phyloP scores from a whole-genome alignment of 371 early-diverging fungal genomes.

The Lichtheimia ornata region DNA sequence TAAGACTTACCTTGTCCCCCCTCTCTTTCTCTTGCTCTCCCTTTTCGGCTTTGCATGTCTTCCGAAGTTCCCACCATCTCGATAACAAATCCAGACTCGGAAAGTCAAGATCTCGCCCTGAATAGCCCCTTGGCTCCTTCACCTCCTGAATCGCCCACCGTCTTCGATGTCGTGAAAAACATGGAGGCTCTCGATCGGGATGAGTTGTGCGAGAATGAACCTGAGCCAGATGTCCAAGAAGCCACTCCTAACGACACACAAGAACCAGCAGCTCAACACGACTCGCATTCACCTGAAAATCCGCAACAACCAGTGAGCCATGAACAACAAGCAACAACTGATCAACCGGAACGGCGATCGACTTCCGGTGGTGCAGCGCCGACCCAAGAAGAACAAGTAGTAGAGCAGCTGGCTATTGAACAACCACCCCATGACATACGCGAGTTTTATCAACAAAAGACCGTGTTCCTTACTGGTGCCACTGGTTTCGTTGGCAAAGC shows the following conservation, averaged over 20 bases:
- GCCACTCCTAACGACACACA: too few species aligned
- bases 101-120: constrained; percentile 33
- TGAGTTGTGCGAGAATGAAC: constrained; percentile 12
- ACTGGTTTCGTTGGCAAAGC: constrained; percentile 70
- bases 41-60: neutral
- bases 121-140: constrained; percentile 24
- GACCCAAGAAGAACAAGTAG: neutral
- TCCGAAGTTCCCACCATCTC: constrained; percentile 49
- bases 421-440: constrained; percentile 10
- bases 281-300: neutral
- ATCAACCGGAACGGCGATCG: constrained; percentile 1
- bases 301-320: constrained; percentile 3
- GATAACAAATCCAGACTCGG: constrained; percentile 46
- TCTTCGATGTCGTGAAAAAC: constrained; percentile 47
- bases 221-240: neutral
- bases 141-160: constrained; percentile 43
- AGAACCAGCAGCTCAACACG: neutral
- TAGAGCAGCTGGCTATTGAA: constrained; percentile 1
- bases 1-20: neutral
- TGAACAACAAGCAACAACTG: neutral
- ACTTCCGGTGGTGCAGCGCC: neutral
- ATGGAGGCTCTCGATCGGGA: constrained; percentile 33
- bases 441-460: constrained; percentile 36
- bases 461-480: constrained; percentile 60
- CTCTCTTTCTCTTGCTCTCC: neutral